Base-by-base conservation (phyloP, 768 basidiomycete genomes). In the Hortiboletus campestris region DNA sequence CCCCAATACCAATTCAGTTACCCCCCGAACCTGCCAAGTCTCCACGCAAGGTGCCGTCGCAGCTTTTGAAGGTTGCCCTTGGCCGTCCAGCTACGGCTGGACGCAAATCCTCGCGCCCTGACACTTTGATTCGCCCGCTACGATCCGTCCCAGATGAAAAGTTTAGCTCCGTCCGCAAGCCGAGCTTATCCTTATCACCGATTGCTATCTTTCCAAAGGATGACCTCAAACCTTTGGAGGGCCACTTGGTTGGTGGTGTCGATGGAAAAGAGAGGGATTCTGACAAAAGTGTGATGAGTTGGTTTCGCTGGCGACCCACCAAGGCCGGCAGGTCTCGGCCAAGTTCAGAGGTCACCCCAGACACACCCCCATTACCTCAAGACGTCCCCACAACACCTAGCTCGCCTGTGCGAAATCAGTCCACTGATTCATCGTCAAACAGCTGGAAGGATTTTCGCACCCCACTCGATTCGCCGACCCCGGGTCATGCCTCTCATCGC, bases 231-330 rank as follows among this genome's bases (percentile, higher is more conserved):
- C 57, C 70, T 46, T 64, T 72, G 42, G 67, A 70, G 0, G 58
- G 62, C 34, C 59, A 76, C 58, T 62, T 69, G 34, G 62, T 70
- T 58, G 65, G 72, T 58, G 64, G 73, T 44, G 46, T 54, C 38
- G 57, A 52, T 56, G 66, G 51, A 32, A 68, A 63, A 50, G 69
- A 66, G 50, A 75, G 64, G 75, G 76, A 79, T 61, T 60, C 75
- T 62, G 78, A 74, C 41, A 75, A 75, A 52, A 79, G 78, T 60
- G 38, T 62, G 54, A 63, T 64, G 55, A 39, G 57, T 8, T 72
- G 74, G 74, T 58, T 72, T 43, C 74, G 68, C 46, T 54, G 64
- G 45, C 61, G 59, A 42, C 65, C 70, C 12, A 39, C 63, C 49
- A 73, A 47, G 40, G 59, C 36, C 4, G 40, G 40, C 47, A 70